Evolutionary conservation across 805 yeast species (phyloP).

Genomic region (Cyberlindnera euphorbiae): DNA sequence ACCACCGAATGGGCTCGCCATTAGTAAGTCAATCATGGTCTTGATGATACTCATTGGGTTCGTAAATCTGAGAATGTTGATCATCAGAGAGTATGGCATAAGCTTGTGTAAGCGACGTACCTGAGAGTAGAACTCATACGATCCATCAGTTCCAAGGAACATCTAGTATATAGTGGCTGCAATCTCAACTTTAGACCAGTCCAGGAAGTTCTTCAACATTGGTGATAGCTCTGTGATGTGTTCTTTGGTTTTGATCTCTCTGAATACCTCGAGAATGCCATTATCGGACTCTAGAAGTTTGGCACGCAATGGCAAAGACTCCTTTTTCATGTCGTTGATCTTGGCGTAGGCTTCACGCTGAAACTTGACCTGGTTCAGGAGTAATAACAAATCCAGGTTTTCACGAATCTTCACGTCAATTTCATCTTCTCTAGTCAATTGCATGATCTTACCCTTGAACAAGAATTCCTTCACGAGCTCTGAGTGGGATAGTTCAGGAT

Average conservation of each 20-base stretch:
- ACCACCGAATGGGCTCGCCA: conserved; percentile 73
- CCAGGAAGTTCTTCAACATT: conserved; percentile 62
- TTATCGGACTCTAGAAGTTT: conserved; percentile 44
- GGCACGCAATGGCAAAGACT: conserved; percentile 55
- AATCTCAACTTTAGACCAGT: conserved; percentile 77
- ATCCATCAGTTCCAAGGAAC: conserved; percentile 75
- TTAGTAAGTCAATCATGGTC: conserved; percentile 70
- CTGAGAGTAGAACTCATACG: conserved; percentile 71
- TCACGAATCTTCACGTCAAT: conserved; percentile 55
- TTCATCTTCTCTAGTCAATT: conserved; percentile 38
- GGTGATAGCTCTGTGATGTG: conserved; percentile 58
- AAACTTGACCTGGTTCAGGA: conserved; percentile 64
- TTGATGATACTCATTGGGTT: conserved; percentile 85
- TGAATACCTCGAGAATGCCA: conserved; percentile 58
- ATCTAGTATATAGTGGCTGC: conserved; percentile 81
- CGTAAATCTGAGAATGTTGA: conserved; percentile 72
- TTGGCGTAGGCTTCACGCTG: conserved; percentile 62
- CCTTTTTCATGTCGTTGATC: conserved; percentile 47
- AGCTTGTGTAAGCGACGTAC: conserved; percentile 65
- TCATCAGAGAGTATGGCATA: conserved; percentile 77
- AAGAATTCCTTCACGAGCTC: conserved; percentile 51
- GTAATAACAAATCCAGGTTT: conserved; percentile 55
- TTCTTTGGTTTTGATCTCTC: conserved; percentile 55
- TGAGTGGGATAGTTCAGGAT: conserved; percentile 52
- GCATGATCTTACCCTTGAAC: conserved; percentile 32